Evolutionary conservation across 768 basidiomycete species (phyloP).

Genomic region (Serendipita vermifera): DNA sequence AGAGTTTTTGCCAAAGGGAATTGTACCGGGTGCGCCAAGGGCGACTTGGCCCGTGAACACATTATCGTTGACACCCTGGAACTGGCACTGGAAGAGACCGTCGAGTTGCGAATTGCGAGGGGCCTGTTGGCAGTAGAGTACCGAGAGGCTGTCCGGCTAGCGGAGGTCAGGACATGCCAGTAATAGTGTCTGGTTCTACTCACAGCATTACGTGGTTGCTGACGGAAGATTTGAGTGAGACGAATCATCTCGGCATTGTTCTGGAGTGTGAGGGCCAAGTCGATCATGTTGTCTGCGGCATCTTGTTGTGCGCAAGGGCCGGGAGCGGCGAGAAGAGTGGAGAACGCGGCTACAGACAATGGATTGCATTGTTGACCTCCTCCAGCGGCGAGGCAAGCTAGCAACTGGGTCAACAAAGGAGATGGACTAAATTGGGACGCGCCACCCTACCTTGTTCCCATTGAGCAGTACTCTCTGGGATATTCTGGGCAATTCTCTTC

Average conservation of each 20-base stretch:
- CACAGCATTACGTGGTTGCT: slow-evolving; percentile 46
- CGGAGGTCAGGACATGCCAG: background rate
- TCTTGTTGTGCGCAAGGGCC: slow-evolving; percentile 39
- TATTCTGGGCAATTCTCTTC: slow-evolving; percentile 40
- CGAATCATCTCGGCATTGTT: slow-evolving; percentile 35
- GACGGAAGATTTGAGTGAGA: slow-evolving; percentile 39
- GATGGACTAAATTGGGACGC: slow-evolving; percentile 9
- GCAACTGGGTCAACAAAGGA: background rate
- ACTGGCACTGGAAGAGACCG: slow-evolving; percentile 49
- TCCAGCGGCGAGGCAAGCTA: slow-evolving; percentile 36
- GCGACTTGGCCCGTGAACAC: slow-evolving; percentile 34
- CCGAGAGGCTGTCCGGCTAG: slow-evolving; percentile 32
- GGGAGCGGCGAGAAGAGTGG: slow-evolving; percentile 43
- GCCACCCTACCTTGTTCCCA: slow-evolving; percentile 45
- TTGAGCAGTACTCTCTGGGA: slow-evolving; percentile 33
- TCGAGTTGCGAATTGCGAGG: slow-evolving; percentile 40
- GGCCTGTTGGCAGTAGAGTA: slow-evolving; percentile 43
- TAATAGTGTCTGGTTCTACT: slow-evolving; percentile 15
- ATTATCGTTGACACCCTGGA: slow-evolving; percentile 30
- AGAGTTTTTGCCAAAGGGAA: slow-evolving; percentile 35
- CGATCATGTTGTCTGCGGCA: slow-evolving; percentile 37
- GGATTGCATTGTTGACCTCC: slow-evolving; percentile 47
- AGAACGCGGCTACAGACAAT: slow-evolving; percentile 41
- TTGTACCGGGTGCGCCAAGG: slow-evolving; percentile 36
- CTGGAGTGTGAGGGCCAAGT: slow-evolving; percentile 36